These are phyloP conservation scores for Solanum paucissectum DNA, from an alignment of 257 asterid species.

Conservation along the genomic window DNA sequence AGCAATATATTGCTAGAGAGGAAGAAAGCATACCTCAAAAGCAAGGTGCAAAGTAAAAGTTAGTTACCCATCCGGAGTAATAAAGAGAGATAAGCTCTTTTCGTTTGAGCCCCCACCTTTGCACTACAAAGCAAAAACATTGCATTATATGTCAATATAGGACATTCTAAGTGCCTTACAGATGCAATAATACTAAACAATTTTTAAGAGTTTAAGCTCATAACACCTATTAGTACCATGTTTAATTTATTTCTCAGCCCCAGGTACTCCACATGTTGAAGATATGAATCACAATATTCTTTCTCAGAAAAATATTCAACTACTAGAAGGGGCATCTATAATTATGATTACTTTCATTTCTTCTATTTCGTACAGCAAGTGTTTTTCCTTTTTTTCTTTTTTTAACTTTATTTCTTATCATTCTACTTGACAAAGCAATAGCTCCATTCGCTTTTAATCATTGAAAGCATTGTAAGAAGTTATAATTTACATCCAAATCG, in stretches of 20 bases:
- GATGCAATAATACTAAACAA: background rate
- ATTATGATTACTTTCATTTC: background rate
- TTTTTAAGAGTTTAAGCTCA: background rate
- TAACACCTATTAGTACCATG: background rate
- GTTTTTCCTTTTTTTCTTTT: background rate
- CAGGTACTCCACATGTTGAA: background rate
- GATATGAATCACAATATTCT: background rate
- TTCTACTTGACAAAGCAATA: background rate
- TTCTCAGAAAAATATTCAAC: background rate
- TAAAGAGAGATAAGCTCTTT: conserved; percentile 67
- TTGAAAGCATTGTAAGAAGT: background rate
- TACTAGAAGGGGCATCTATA: background rate
- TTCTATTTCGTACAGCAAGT: background rate
- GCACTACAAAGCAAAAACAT: conserved; percentile 49
- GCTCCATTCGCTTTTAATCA: background rate
- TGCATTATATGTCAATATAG: background rate
- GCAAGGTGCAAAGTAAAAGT: background rate
- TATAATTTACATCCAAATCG: background rate
- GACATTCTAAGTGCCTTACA: background rate
- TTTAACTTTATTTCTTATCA: background rate
- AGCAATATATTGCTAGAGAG: conserved; percentile 2
- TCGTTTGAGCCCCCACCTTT: conserved; percentile 57
- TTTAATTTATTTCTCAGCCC: background rate
- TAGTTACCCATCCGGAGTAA: conserved; percentile 56
- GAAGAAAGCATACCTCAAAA: background rate